These are phyloP conservation scores for Daldinia sp. DNA, from an alignment of 2,329 filamentous ascomycete genomes.

Conservation along the genomic window DNA sequence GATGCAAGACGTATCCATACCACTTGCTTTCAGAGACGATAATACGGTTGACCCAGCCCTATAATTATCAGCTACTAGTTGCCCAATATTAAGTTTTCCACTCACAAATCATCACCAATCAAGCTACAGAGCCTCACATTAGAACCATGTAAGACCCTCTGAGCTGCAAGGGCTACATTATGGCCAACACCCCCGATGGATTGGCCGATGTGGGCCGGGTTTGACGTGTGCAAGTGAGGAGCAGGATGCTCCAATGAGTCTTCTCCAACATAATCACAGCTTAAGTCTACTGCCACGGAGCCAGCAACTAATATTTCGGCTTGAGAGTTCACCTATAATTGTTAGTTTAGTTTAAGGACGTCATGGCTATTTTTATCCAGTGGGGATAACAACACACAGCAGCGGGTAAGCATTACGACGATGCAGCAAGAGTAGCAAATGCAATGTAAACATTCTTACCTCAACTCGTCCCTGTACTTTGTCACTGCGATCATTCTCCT, in stretches of 20 bases:
- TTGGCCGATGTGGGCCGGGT: conserved; percentile 83
- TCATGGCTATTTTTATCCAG: not conserved
- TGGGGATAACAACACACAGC: not conserved
- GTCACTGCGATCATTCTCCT: conserved; percentile 29
- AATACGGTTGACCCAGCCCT: conserved; percentile 81
- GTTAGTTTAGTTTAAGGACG: conserved; percentile 31
- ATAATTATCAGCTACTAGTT: conserved; percentile 28
- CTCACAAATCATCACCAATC: conserved; percentile 81
- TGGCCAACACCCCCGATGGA: conserved; percentile 91
- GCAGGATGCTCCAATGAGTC: conserved; percentile 48
- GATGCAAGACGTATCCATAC: conserved; percentile 74
- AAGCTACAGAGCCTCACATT: conserved; percentile 82
- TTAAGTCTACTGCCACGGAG: conserved; percentile 88
- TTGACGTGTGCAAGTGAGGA: conserved; percentile 81
- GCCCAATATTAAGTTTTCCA: conserved; percentile 15
- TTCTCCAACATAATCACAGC: conserved; percentile 75
- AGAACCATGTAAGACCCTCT: conserved; percentile 69
- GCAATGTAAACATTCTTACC: conserved; percentile 41
- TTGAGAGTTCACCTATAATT: conserved; percentile 43
- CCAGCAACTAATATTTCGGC: conserved; percentile 87
- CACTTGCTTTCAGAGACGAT: conserved; percentile 71
- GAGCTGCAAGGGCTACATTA: conserved; percentile 88
- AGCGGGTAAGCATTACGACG: conserved; percentile 1
- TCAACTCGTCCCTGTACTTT: conserved; percentile 29
- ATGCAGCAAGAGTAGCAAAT: conserved; percentile 3